These are phyloP conservation scores for Lipomyces yamanashiensis DNA, from an alignment of 805 yeast genomes.

Conservation along the genomic window DNA sequence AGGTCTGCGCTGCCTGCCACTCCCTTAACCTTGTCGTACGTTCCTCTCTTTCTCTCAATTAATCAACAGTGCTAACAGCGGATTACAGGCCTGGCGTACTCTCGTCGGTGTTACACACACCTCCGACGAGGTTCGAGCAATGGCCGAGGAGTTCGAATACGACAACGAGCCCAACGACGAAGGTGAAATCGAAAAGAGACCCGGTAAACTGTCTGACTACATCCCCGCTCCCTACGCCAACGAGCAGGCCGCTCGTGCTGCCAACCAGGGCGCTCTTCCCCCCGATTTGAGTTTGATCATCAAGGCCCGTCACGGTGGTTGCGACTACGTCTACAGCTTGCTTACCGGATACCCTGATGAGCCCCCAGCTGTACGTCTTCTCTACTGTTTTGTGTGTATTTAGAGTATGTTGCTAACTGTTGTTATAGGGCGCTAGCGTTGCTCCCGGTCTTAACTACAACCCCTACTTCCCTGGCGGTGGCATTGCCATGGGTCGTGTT, in stretches of 20 bases:
- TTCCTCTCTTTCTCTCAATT: background rate
- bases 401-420: background rate
- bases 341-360: constrained; percentile 99
- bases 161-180: constrained; percentile 96
- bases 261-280: constrained; percentile 98
- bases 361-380: constrained; percentile 69
- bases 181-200: constrained; percentile 97
- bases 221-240: constrained; percentile 95
- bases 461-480: constrained; percentile 99
- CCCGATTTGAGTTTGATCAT: constrained; percentile 97
- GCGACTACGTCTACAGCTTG: constrained; percentile 91
- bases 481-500: constrained; percentile 99
- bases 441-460: constrained; percentile 97
- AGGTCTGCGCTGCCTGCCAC: constrained; percentile 99
- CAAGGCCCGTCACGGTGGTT: constrained; percentile 98
- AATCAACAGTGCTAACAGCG: background rate
- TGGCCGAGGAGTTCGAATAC: constrained; percentile 96
- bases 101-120: constrained; percentile 96
- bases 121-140: constrained; percentile 82
- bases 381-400: background rate
- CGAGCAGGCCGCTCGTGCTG: constrained; percentile 99
- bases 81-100: constrained; percentile 85
- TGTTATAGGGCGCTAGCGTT: constrained; percentile 64
- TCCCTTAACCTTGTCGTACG: constrained; percentile 79
- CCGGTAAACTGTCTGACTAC: constrained; percentile 96